Evolutionary conservation across 352 stramenopile species (phyloP).

Genomic region (Elongisporangium anandrum): DNA sequence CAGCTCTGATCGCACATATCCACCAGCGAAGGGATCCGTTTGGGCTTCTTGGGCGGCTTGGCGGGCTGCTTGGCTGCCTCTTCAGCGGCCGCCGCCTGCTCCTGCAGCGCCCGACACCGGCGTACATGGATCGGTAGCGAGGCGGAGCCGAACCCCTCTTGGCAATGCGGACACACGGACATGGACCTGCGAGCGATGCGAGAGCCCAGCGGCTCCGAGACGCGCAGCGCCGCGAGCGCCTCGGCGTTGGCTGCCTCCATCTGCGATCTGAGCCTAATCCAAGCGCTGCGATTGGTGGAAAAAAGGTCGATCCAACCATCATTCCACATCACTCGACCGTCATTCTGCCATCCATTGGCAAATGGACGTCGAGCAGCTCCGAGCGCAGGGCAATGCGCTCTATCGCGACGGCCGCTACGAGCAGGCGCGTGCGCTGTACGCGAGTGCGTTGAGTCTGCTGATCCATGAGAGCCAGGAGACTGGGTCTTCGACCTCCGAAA

Average conservation of each 20-base stretch:
- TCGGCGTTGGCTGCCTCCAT: slow-evolving; percentile 32
- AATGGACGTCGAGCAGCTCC: slow-evolving; percentile 28
- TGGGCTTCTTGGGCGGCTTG: slow-evolving; percentile 21
- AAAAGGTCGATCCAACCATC: neutral
- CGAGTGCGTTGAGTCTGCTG: slow-evolving; percentile 30
- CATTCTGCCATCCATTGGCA: neutral
- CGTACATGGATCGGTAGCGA: slow-evolving; percentile 62
- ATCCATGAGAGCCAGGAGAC: neutral
- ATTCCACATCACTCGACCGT: neutral
- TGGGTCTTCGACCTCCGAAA: slow-evolving; percentile 4
- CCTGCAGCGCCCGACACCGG: slow-evolving; percentile 45
- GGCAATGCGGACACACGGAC: slow-evolving; percentile 47
- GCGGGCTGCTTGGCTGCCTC: slow-evolving; percentile 9
- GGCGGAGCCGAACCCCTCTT: slow-evolving; percentile 44
- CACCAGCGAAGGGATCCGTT: slow-evolving; percentile 39
- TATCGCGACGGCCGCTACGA: slow-evolving; percentile 58
- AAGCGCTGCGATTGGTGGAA: neutral
- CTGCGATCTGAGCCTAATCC: neutral
- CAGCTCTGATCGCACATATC: too few relatives aligned
- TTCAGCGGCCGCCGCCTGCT: slow-evolving; percentile 7
- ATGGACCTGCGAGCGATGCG: slow-evolving; percentile 20
- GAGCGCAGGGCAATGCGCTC: slow-evolving; percentile 38
- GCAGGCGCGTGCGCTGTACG: slow-evolving; percentile 47
- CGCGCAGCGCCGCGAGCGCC: slow-evolving; percentile 30
- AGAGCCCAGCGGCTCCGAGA: slow-evolving; percentile 6